phyloP scores from a whole-genome alignment of 1,139 yeast genomes.

The Torulaspora pretoriensis region DNA sequence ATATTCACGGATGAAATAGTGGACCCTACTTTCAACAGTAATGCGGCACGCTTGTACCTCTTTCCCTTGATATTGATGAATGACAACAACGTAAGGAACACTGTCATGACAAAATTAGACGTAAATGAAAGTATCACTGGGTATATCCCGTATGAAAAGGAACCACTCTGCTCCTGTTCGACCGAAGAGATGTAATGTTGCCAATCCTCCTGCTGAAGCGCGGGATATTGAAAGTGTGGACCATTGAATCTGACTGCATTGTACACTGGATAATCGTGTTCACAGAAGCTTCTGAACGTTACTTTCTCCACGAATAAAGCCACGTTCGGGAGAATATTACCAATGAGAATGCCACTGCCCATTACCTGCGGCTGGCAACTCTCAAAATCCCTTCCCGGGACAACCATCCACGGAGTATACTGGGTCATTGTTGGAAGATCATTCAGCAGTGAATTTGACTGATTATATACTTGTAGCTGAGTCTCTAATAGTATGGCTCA shows the following conservation, averaged over 20 bases:
- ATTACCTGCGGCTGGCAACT: conserved; percentile 23
- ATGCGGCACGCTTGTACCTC: conserved; percentile 38
- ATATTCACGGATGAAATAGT: conserved; percentile 52
- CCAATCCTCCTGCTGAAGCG: conserved; percentile 33
- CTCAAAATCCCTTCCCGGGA: conserved; percentile 12
- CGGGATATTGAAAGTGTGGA: conserved; percentile 22
- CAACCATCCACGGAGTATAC: conserved; percentile 9
- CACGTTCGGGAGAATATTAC: conserved; percentile 12
- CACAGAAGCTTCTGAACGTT: conserved; percentile 29
- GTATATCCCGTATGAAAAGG: conserved; percentile 54
- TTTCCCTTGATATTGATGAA: conserved; percentile 46
- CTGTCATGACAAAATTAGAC: conserved; percentile 60
- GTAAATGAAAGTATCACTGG: conserved; percentile 61
- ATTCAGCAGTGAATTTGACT: not conserved
- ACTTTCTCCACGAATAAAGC: conserved; percentile 21
- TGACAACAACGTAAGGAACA: conserved; percentile 60
- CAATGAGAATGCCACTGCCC: conserved; percentile 29
- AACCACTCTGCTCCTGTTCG: conserved; percentile 36
- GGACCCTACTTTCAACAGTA: conserved; percentile 45
- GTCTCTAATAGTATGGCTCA: not conserved
- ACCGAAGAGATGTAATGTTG: conserved; percentile 11
- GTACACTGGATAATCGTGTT: conserved; percentile 32
- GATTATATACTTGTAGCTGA: not conserved
- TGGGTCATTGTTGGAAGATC: conserved; percentile 3
- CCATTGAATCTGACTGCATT: conserved; percentile 33